phyloP scores from a whole-genome alignment of 164 flowering plant species.

The Kalanchoe fedtschenkoi region DNA sequence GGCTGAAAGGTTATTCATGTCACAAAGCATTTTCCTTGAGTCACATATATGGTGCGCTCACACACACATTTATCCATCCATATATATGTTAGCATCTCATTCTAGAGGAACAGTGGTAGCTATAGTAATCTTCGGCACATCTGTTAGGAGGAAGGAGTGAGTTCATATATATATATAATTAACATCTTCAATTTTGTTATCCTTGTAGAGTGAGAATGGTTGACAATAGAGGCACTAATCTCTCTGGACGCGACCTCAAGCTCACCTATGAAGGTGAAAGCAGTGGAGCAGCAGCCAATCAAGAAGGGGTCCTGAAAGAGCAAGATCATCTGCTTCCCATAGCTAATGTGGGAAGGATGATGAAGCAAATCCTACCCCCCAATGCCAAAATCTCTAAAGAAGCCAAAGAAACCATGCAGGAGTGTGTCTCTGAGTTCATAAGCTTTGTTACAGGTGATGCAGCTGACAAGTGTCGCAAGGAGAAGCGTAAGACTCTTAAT shows the following conservation, averaged over 20 bases:
- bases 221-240: constrained; percentile 15
- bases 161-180: constrained; percentile 15
- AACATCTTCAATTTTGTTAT: neutral
- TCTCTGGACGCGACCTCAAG: constrained; percentile 11
- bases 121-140: neutral
- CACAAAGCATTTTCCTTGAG: neutral
- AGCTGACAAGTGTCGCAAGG: constrained; percentile 58
- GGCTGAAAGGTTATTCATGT: neutral
- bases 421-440: constrained; percentile 73
- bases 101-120: neutral
- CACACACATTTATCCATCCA: neutral
- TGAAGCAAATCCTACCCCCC: constrained; percentile 65
- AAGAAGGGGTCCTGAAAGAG: constrained; percentile 34
- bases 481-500: constrained; percentile 69
- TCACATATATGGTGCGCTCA: neutral
- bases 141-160: neutral
- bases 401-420: constrained; percentile 78
- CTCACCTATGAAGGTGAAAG: constrained; percentile 12
- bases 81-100: too few relatives aligned
- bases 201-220: constrained; percentile 16
- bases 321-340: constrained; percentile 64
- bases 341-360: constrained; percentile 65
- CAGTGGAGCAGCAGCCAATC: constrained; percentile 8
- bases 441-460: constrained; percentile 78
- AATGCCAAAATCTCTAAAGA: constrained; percentile 73